Evolutionary conservation across 2,329 filamentous ascomycete species (phyloP), one percentile per base, ranked within the genome.

Genomic region (Colletotrichum acutatum): DNA sequence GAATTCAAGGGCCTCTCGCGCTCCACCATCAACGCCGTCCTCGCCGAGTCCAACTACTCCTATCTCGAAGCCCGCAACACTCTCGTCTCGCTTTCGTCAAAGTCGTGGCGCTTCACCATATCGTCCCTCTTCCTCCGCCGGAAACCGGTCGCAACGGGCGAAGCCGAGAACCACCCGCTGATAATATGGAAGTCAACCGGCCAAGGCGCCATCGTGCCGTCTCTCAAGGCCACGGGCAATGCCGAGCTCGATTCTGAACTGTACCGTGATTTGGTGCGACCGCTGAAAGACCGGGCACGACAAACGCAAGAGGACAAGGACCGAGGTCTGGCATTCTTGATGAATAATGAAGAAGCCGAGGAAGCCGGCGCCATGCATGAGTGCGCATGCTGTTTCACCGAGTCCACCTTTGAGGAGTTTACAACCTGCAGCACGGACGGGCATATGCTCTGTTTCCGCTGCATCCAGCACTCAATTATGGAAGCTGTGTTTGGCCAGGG

Each of bases 401-500:
- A 92, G 11, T 89, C 87, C 16, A 85, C 92, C 0, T 94, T 95
- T 75, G 93, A 96, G 80, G 90, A 94, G 77, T 88, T 95, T 71
- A 90, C 93, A 0, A 88, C 90, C n/a, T 97, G 94, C 83, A 89
- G 89, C 78, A 82, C 86, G 37, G 87, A 89, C 3, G 91, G 90
- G 1, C 94, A 97, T 82, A 89, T 94, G 79, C 87, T 96, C 67
- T 97, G 94, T 83, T 92, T 95, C 82, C 90, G 90, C 58, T 98
- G 97, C 82, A 92, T 98, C 63, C 92, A 92, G 75, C 91, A 93
- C 75, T 92, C 95, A 12, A 89, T 96, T 72, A 93, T 92, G 62
- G 96, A 98, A 80, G 95, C 95, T 2, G 85, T 98, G 0, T 98
- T 97, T 80, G 97, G 97, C 0, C 97, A 98, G 81, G 94, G 94